Percentiles rank a stretch among this genome's conserved stretches.
Conservation (phyloP, 1,139 yeast species). For the Lodderomyces margitis region DNA sequence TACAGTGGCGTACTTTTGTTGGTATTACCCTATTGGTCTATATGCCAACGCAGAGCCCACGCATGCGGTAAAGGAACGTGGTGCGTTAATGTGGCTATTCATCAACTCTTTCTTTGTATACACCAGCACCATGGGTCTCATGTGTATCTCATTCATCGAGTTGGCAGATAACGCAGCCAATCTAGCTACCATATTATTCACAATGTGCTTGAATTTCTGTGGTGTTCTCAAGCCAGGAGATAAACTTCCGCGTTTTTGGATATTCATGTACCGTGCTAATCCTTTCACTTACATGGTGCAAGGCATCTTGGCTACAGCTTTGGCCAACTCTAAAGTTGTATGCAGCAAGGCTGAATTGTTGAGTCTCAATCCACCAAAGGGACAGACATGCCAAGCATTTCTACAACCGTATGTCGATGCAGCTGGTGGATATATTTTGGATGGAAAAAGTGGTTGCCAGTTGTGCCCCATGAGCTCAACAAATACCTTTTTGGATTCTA, state of each 20-base stretch:
- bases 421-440: conserved; percentile 49
- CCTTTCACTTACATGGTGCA: conserved; percentile 64
- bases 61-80: conserved; percentile 28
- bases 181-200: conserved; percentile 25
- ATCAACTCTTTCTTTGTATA: conserved; percentile 37
- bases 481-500: conserved; percentile 46
- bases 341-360: conserved; percentile 29
- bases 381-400: conserved; percentile 53
- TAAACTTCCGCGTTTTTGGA: conserved; percentile 37
- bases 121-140: conserved; percentile 37
- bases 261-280: conserved; percentile 35
- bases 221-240: conserved; percentile 29
- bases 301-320: conserved; percentile 36
- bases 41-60: conserved; percentile 50
- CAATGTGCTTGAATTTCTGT: conserved; percentile 33
- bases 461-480: conserved; percentile 54
- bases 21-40: conserved; percentile 82
- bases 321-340: conserved; percentile 23
- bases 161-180: conserved; percentile 41
- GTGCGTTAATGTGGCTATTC: conserved; percentile 46
- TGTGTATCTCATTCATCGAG: conserved; percentile 38
- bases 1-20: conserved; percentile 65
- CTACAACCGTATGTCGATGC: conserved; percentile 41
- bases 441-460: conserved; percentile 47
- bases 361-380: conserved; percentile 38